These are phyloP conservation scores for Peniophora sp. DNA, from an alignment of 1,284 basidiomycete genomes.

Conservation along the genomic window DNA sequence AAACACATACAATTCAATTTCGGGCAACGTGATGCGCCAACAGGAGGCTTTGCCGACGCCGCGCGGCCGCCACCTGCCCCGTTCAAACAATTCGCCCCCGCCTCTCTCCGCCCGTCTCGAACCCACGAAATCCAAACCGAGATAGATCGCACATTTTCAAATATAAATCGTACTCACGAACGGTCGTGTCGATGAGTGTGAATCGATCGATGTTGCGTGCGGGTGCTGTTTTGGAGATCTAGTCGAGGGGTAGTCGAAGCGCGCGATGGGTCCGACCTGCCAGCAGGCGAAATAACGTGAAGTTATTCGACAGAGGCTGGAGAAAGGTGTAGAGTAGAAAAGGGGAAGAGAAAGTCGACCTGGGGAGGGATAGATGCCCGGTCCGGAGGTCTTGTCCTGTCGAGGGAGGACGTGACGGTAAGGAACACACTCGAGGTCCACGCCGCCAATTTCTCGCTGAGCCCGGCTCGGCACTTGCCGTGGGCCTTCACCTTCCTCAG, in stretches of 20 bases:
- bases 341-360: slow-evolving; percentile 6
- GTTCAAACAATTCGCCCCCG: too few species aligned
- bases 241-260: slow-evolving; percentile 31
- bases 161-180: slow-evolving; percentile 39
- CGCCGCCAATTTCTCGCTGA: background rate
- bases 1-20: too few species aligned
- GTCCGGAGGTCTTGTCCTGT: slow-evolving; percentile 13
- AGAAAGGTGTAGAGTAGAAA: background rate
- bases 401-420: slow-evolving; percentile 5
- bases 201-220: slow-evolving; percentile 26
- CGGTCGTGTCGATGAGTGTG: slow-evolving; percentile 22
- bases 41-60: too few species aligned
- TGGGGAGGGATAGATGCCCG: slow-evolving; percentile 9
- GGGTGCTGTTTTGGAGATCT: slow-evolving; percentile 27
- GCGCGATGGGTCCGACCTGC: slow-evolving; percentile 58
- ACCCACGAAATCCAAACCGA: too few species aligned
- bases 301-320: slow-evolving; percentile 12
- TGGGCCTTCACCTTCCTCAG: too few species aligned
- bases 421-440: background rate
- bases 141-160: too few species aligned
- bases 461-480: too few species aligned
- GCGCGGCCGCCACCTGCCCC: too few species aligned
- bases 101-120: too few species aligned
- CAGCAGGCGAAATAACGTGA: slow-evolving; percentile 66
- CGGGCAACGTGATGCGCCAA: too few species aligned